Evolutionary conservation across 225 moss, liverwort and hornwort species (phyloP).

Genomic region (Polytrichum formosum): DNA sequence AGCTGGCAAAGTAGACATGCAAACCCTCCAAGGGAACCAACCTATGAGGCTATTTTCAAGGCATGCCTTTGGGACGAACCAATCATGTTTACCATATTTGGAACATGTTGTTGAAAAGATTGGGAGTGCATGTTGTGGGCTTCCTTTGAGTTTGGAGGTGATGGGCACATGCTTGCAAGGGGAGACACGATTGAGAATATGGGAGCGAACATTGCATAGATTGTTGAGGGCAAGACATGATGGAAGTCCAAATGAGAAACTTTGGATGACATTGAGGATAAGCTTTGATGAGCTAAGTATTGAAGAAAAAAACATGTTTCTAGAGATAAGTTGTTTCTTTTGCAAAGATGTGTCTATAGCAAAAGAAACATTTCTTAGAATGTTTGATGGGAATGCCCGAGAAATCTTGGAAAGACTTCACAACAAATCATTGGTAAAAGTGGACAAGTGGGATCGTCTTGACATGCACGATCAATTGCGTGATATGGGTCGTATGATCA

Average conservation of each 20-base stretch:
- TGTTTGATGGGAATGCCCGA: not conserved
- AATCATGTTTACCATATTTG: not conserved
- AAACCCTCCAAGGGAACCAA: not conserved
- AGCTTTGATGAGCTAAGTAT: slow-evolving; percentile 4
- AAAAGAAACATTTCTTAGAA: not conserved
- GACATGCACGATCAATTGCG: slow-evolving; percentile 7
- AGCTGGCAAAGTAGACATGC: slow-evolving; percentile 5
- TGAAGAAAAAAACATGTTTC: slow-evolving; percentile 3
- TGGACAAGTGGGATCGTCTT: not conserved
- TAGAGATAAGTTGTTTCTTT: slow-evolving; percentile 2
- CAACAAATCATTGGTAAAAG: slow-evolving; percentile 1
- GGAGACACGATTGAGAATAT: slow-evolving; percentile 4
- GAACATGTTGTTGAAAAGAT: not conserved
- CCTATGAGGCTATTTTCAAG: slow-evolving; percentile 3
- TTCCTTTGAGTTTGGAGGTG: slow-evolving; percentile 11
- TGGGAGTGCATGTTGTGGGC: slow-evolving; percentile 3
- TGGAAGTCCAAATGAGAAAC: slow-evolving; percentile 5
- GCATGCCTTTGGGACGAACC: not conserved
- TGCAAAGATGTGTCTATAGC: not conserved
- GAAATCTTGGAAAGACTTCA: not conserved
- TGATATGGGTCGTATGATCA: slow-evolving; percentile 1
- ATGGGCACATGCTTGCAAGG: not conserved
- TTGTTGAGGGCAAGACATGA: not conserved
- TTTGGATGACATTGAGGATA: slow-evolving; percentile 5
- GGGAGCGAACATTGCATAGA: slow-evolving; percentile 6